These are phyloP conservation scores for Saccharomycopsis malanga DNA, from an alignment of 805 yeast species.

Conservation along the genomic window DNA sequence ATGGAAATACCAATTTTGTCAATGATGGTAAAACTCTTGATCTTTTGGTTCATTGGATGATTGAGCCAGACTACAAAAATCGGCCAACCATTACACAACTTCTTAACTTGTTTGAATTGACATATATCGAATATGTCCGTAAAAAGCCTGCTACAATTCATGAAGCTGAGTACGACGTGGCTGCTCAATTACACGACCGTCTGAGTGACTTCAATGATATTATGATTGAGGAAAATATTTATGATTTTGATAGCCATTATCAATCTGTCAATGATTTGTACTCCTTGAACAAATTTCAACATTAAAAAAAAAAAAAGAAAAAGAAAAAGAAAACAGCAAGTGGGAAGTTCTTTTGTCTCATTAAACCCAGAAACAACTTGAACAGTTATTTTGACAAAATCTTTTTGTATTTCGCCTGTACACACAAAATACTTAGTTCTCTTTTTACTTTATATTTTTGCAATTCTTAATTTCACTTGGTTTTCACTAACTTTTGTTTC, in stretches of 20 bases:
- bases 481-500: not conserved
- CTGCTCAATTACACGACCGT: not conserved
- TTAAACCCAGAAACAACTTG: too few species aligned
- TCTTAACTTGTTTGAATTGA: constrained; percentile 44
- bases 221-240: constrained; percentile 2
- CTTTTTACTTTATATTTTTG: not conserved
- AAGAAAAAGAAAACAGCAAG: too few species aligned
- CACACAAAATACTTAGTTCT: too few species aligned
- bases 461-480: not conserved
- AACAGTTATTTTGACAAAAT: too few species aligned
- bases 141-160: constrained; percentile 91
- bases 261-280: constrained; percentile 5
- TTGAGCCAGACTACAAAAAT: constrained; percentile 69
- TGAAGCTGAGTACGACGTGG: constrained; percentile 62
- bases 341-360: too few species aligned
- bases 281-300: not conserved
- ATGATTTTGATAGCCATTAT: not conserved
- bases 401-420: too few species aligned
- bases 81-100: constrained; percentile 56
- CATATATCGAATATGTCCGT: constrained; percentile 27
- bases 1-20: constrained; percentile 40
- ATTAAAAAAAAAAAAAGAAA: too few species aligned
- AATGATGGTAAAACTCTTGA: constrained; percentile 71
- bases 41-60: constrained; percentile 78
- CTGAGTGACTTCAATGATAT: constrained; percentile 3